A percentile compares a stretch with the other conserved stretches of the same genome.
Evolutionary conservation across 139 green algal species (phyloP).

Genomic region (Chlorella ohadii): DNA sequence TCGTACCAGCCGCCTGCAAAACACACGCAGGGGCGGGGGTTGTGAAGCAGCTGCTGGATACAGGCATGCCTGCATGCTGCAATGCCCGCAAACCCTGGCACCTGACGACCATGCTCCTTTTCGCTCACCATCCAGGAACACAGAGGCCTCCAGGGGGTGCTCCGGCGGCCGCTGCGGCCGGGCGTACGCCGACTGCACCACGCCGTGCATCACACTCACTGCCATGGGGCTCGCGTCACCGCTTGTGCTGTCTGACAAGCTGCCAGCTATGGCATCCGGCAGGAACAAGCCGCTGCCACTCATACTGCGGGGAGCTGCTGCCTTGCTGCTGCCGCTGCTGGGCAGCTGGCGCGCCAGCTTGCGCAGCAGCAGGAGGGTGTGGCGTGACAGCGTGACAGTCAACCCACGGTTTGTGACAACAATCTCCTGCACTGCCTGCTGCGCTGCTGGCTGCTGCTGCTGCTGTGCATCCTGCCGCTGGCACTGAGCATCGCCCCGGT

Average conservation of each 20-base stretch:
- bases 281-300: not conserved
- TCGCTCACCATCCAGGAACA: constrained; percentile 28
- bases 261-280: no score
- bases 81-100: no score
- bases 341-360: constrained; percentile 16
- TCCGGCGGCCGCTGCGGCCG: not conserved
- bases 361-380: constrained; percentile 31
- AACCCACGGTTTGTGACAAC: constrained; percentile 10
- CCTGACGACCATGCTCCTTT: no score
- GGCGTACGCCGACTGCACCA: constrained; percentile 7
- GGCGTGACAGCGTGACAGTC: not conserved
- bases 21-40: no score
- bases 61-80: no score
- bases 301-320: not conserved
- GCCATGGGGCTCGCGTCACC: no score
- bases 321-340: not conserved
- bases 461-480: constrained; percentile 6
- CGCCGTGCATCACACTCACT: constrained; percentile 2
- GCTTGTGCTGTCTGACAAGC: no score
- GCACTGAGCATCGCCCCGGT: not conserved
- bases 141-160: constrained; percentile 3
- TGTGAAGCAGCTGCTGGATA: no score
- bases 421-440: not conserved
- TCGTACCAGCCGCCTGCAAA: constrained; percentile 26
- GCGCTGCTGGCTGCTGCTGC: not conserved